Base-by-base conservation (phyloP, 2,329 filamentous ascomycete genomes). In the Cryoendolithus antarcticus region DNA sequence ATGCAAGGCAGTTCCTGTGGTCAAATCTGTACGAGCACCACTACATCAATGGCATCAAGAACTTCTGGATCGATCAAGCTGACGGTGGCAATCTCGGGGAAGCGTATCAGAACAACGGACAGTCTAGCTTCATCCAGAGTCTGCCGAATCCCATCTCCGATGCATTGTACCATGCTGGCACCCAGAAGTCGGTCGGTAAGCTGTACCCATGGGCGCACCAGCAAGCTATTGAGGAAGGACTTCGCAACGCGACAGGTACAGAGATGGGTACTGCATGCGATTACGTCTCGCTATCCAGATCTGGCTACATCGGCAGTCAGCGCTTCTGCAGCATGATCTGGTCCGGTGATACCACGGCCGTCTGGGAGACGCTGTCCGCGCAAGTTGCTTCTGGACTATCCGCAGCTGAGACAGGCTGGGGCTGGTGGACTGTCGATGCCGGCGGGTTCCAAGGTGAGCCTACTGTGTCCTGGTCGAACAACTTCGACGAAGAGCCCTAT, bases 61-160 rank as follows among this genome's bases (percentile, higher is more conserved):
- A 56, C 42, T 58, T 56, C 42, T 58, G 56, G 55, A 56, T 58
- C 35, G 56, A 58, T 36, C 52, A 58, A 48, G 55, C 55, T 4
- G 56, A 58, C 27, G 61, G 60, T 8, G 60, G 61, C 1, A 50
- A 57, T 3, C 48, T 61, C 3, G 60, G 60, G 6, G 60, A 46
- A 51, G 59, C 41, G 39, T 62, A 60, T 39, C 56, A 62, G 37
- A 62, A 61, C 34, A 61, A 62, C 30, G 58, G 53, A 3, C 54
- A 55, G 35, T 46, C 41, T n/a, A 42, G 37, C 1, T 50, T 50
- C 32, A 52, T 57, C 44, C 6, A 48, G 46, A 48, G 57, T 42
- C 37, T 62, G 39, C 50, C 59, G 2, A 56, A 52, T 29, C 48
- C 54, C 2, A 40, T 55, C 3, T 45, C 51, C 2, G 50, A 57